Percentiles rank a stretch among this genome's conserved stretches.
Evolutionary conservation across 2,329 filamentous ascomycete genomes (phyloP).

Genomic region (Diaporthe australafricana): DNA sequence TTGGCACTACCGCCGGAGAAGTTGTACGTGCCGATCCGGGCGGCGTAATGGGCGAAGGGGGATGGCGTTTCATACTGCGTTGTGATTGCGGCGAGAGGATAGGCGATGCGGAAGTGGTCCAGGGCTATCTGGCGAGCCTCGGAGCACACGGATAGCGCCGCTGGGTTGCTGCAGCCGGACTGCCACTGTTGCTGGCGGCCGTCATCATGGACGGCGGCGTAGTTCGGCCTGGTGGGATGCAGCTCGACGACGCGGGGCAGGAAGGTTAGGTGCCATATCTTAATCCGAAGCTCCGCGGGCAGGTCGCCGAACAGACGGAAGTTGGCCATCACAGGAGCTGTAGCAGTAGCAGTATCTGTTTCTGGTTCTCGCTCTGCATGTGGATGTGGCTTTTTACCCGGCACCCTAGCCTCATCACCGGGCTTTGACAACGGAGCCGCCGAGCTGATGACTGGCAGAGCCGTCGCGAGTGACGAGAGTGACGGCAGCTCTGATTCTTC

Average conservation of each 20-base stretch:
- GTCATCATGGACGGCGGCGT: conserved; percentile 41
- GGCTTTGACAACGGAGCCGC: not conserved
- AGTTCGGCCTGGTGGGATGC: conserved; percentile 46
- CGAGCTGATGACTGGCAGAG: conserved; percentile 3
- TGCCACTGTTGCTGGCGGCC: conserved; percentile 44
- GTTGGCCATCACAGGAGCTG: not conserved
- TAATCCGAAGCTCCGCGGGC: conserved; percentile 50
- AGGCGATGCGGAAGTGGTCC: conserved; percentile 45
- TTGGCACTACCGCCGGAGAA: conserved; percentile 22
- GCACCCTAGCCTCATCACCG: no score
- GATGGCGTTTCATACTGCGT: not conserved
- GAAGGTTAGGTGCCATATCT: conserved; percentile 50
- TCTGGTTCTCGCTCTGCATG: not conserved
- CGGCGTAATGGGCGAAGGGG: conserved; percentile 39
- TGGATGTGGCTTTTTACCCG: not conserved
- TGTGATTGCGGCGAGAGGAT: conserved; percentile 43
- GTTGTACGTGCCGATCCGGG: conserved; percentile 36
- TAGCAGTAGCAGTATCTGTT: not conserved
- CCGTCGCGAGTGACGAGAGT: conserved; percentile 23
- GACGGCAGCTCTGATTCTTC: conserved; percentile 12
- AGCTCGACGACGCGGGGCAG: conserved; percentile 49
- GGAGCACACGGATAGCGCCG: conserved; percentile 46
- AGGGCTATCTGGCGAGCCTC: conserved; percentile 48
- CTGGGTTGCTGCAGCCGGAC: conserved; percentile 48
- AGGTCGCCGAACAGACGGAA: conserved; percentile 47